Conservation (phyloP, 495 filamentous ascomycete genomes). For the Penicillium steckii region DNA sequence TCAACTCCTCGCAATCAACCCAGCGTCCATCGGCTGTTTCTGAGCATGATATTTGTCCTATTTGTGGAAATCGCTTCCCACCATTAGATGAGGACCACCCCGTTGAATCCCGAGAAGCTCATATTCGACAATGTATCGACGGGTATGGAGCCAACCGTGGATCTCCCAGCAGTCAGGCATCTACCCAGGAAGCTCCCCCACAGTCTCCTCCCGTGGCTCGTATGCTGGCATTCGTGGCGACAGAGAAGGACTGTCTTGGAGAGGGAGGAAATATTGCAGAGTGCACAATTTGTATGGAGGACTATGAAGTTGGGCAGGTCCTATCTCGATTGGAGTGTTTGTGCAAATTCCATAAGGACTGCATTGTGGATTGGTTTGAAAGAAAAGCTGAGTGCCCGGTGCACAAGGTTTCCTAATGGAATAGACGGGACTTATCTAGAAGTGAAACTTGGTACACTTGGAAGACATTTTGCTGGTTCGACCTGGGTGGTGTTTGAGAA, state of each 20-base stretch:
- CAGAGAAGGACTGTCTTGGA: constrained; percentile 86
- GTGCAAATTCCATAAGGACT: constrained; percentile 83
- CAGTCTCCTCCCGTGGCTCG: constrained; percentile 29
- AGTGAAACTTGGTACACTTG: too few relatives aligned
- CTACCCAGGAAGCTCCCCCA: constrained; percentile 20
- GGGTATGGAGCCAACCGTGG: constrained; percentile 24
- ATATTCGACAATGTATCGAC: constrained; percentile 75
- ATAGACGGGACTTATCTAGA: too few relatives aligned
- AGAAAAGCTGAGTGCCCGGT: constrained; percentile 55
- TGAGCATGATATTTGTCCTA: constrained; percentile 89
- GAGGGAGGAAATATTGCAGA: constrained; percentile 61
- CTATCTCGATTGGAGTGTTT: constrained; percentile 88
- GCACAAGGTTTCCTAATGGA: constrained; percentile 42
- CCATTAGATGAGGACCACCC: constrained; percentile 58
- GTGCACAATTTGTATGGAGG: constrained; percentile 95
- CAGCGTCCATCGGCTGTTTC: constrained; percentile 37
- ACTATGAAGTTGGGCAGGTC: constrained; percentile 80
- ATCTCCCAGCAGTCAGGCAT: constrained; percentile 15
- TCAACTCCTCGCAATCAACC: background rate
- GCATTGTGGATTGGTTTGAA: constrained; percentile 59
- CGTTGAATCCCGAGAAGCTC: constrained; percentile 65
- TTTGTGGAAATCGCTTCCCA: constrained; percentile 78
- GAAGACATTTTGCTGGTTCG: background rate
- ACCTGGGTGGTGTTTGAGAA: too few relatives aligned
- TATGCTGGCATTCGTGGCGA: constrained; percentile 75